These are phyloP conservation scores for Sphagnurus paluster DNA, from an alignment of 1,284 basidiomycete genomes.

Conservation along the genomic window DNA sequence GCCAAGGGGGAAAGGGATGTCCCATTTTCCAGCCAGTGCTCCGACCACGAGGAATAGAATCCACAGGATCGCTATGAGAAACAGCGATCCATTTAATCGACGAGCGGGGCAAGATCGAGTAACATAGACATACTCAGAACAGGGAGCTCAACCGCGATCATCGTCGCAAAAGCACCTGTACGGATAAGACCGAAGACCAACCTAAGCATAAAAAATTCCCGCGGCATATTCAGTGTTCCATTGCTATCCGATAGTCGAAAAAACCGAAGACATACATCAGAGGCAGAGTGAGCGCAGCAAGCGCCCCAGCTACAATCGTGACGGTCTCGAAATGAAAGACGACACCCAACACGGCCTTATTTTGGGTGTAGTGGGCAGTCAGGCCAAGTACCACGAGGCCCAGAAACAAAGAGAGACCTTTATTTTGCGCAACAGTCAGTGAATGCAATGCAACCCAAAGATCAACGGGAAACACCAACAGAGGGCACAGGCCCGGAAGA, in stretches of 20 bases:
- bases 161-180: slow-evolving; percentile 12
- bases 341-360: neutral
- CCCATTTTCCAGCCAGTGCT: slow-evolving; percentile 10
- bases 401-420: slow-evolving; percentile 12
- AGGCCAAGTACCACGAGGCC: slow-evolving; percentile 13
- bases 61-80: slow-evolving; percentile 11
- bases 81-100: no score
- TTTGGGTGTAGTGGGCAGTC: slow-evolving; percentile 12
- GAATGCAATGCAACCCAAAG: neutral
- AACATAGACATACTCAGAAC: slow-evolving; percentile 10
- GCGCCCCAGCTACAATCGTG: slow-evolving; percentile 7
- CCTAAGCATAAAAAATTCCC: slow-evolving; percentile 1
- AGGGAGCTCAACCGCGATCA: slow-evolving; percentile 15
- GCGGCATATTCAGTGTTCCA: neutral
- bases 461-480: slow-evolving; percentile 4
- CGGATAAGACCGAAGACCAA: slow-evolving; percentile 14
- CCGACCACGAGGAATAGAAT: slow-evolving; percentile 9
- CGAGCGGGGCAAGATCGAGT: neutral
- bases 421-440: neutral
- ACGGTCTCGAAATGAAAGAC: slow-evolving; percentile 12
- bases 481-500: slow-evolving; percentile 9
- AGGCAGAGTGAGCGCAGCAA: slow-evolving; percentile 5
- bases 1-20: slow-evolving; percentile 6
- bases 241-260: neutral
- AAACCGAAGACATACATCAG: slow-evolving; percentile 5